Evolutionary conservation across 441 rosid species (phyloP), one percentile per base, ranked within the genome.

Genomic region (Hura crepitans): DNA sequence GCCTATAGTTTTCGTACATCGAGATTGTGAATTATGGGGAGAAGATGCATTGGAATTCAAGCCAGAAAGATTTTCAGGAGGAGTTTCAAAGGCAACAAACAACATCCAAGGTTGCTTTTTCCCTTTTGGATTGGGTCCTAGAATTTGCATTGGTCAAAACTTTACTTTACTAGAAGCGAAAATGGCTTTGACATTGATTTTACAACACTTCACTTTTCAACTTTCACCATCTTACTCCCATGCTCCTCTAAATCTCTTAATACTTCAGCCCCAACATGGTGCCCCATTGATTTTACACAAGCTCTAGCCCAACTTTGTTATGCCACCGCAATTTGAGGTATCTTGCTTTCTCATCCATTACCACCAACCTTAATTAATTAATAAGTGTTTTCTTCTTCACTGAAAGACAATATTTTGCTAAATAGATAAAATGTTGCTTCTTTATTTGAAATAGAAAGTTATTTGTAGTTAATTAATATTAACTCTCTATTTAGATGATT

Each of bases 121-220:
- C 47, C 68, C n/a, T n/a, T 39, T 37, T 47, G 64, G 49, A 2
- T 80, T 79, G 81, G 84, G 87, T 31, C 85, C 86, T 2, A 75
- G 87, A 72, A 80, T 78, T 12, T 84, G 83, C 68, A 74, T 85
- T 3, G 87, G 87, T 18, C 87, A 81, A 72, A 85, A 78, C 60
- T 85, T 83, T 53, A 74, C 84, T 20, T 2, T 83, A 43, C 33
- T 83, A 58, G 87, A 83, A 72, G 84, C 84, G 14, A 85, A 83
- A 77, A 59, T 82, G 76, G 82, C 76, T 0, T 43, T 85, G 72
- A 73, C 81, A 12, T 79, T 82, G 83, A 74, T 82, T 55, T 72
- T 85, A 35, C 82, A 72, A 45, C 74, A 61, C 37, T 85, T 79
- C 79, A 73, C 78, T 3, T 81, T 85, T 10, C 75, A 82, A 60